Evolutionary conservation across 371 early-diverging fungal species (phyloP).

Genomic region (Actinomucor elegans): DNA sequence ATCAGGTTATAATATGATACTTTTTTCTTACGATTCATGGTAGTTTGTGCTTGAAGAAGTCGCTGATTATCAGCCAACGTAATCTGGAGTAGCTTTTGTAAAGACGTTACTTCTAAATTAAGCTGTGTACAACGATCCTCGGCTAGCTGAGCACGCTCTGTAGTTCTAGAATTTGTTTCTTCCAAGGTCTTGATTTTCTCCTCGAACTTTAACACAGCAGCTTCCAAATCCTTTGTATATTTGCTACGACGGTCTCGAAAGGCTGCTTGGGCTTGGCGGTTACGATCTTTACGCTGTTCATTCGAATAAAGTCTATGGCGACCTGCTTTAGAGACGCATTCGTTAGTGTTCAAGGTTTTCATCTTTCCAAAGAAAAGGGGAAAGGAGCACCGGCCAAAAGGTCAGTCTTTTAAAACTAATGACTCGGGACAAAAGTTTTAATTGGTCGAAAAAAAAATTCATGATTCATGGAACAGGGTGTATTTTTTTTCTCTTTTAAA

Average conservation of each 20-base stretch:
- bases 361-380: too few species aligned
- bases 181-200: conserved; percentile 4
- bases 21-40: background rate
- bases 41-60: background rate
- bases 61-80: background rate
- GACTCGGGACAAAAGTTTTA: too few species aligned
- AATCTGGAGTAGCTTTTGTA: conserved; percentile 3
- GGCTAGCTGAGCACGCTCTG: conserved; percentile 4
- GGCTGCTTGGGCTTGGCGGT: conserved; percentile 67
- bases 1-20: background rate
- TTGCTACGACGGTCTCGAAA: conserved; percentile 64
- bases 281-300: conserved; percentile 60
- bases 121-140: conserved; percentile 6
- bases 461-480: too few species aligned
- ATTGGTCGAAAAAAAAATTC: too few species aligned
- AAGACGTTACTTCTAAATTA: background rate
- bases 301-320: conserved; percentile 22
- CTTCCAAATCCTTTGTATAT: conserved; percentile 54
- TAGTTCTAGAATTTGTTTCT: background rate
- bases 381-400: too few species aligned
- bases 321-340: conserved; percentile 10
- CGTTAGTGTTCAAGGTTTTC: too few species aligned
- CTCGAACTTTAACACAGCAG: background rate
- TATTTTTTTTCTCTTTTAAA: too few species aligned
- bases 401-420: too few species aligned